Evolutionary conservation across 2,329 filamentous ascomycete genomes (phyloP), one percentile per base, ranked within the genome.

Genomic region (Diaporthe ilicicola): DNA sequence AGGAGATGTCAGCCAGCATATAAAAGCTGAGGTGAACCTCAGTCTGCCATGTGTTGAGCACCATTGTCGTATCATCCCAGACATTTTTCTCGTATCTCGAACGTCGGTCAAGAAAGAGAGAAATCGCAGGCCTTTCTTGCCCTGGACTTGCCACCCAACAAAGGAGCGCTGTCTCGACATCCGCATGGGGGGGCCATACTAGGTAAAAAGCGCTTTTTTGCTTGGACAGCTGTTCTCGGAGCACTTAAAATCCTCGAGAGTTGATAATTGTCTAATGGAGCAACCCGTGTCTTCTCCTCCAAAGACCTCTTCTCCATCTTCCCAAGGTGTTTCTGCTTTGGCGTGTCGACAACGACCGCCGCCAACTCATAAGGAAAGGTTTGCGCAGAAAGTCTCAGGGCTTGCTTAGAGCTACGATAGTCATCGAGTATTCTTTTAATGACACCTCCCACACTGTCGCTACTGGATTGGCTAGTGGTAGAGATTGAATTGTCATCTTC

Each of bases 1-100:
- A 17, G 0, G 8, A n/a, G 7, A 24, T 42, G 6, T 71, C 53
- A 12, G 54, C 61, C 13, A 77, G 51, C 29, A 72, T 69, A 10
- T 74, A 78, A 39, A 76, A 79, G 12, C 74, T 76, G 10, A 79
- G 72, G 66, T 79, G 77, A 12, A 80, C 66, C 64, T 79, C 78
- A 0, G 78, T 80, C 27, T 75, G 74, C 78, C 78, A 80, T 0
- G 37, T 70, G 48, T 80, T 80, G 22, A 73, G 12, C 0, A 73
- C 50, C 24, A 73, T 73, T 0, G 70, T 73, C 1, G 76, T 76
- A 8, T 77, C 74, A 24, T 80, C 78, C 53, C 76, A 75, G 46
- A 78, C 73, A 42, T 74, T 74, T 1, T 73, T 72, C 17, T 74
- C 65, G 2, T 72, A 67, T 10, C 64, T 70, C 0, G 61, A 62